A percentile compares a stretch with the other conserved stretches of the same genome.
phyloP scores from a whole-genome alignment of 176 grass and related monocot species.

The Avena insularis region DNA sequence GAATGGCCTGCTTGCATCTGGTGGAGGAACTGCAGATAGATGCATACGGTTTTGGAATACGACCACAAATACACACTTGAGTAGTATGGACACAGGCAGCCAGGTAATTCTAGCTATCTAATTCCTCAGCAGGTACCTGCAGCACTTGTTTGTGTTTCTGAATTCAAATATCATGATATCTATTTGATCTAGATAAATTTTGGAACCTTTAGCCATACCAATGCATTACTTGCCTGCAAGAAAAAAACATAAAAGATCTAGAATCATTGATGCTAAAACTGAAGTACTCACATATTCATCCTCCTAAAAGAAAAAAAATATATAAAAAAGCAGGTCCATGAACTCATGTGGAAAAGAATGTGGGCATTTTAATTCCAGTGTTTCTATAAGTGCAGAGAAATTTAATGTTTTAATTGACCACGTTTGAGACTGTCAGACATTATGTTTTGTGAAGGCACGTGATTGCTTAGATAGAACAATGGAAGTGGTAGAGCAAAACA shows the following conservation, averaged over 20 bases:
- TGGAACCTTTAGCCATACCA: not conserved
- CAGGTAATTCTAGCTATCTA: conserved; percentile 67
- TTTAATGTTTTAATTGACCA: not conserved
- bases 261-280: not conserved
- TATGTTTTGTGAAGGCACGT: not conserved
- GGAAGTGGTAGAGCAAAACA: not conserved
- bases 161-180: not conserved
- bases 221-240: not conserved
- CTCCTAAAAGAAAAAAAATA: no score
- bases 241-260: not conserved
- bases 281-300: no score
- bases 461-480: conserved; percentile 3
- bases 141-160: conserved; percentile 11
- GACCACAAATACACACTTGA: conserved; percentile 82
- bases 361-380: not conserved
- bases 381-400: not conserved
- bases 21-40: conserved; percentile 97
- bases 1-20: conserved; percentile 93
- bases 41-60: conserved; percentile 99
- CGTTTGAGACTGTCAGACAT: not conserved
- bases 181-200: not conserved
- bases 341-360: not conserved
- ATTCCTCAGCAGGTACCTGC: not conserved
- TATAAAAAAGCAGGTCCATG: not conserved
- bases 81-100: conserved; percentile 89